phyloP scores from a whole-genome alignment of 176 grass and related monocot genomes.

The Puya raimondii region DNA sequence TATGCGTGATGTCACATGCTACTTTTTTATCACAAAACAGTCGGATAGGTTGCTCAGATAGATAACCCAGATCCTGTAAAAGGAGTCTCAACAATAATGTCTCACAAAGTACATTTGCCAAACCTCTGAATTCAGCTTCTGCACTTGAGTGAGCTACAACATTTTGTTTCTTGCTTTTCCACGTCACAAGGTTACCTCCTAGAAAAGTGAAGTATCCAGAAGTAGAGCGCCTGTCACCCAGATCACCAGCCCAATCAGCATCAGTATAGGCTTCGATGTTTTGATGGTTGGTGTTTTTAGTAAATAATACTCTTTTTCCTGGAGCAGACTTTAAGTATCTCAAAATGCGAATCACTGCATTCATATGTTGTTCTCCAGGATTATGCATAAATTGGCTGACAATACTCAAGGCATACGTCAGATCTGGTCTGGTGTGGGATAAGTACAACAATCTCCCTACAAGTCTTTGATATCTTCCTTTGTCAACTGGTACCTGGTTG shows the following conservation, averaged over 20 bases:
- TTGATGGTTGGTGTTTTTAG: neutral
- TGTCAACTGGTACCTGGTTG: neutral
- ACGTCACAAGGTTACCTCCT: neutral
- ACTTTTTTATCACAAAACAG: neutral
- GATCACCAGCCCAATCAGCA: neutral
- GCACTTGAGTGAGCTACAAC: neutral
- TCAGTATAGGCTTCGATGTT: constrained; percentile 8
- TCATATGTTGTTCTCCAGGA: neutral
- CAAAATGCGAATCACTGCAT: constrained; percentile 6
- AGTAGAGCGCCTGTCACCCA: neutral
- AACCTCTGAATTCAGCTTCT: neutral
- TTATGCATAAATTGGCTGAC: constrained; percentile 10
- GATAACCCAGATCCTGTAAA: neutral
- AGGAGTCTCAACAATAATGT: neutral
- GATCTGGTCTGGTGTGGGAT: constrained; percentile 6
- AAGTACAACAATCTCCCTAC: constrained; percentile 15
- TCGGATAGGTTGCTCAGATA: neutral
- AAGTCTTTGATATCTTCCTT: constrained; percentile 13
- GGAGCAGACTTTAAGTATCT: constrained; percentile 5
- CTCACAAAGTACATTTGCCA: neutral
- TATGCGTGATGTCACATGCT: neutral
- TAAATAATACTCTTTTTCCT: constrained; percentile 3
- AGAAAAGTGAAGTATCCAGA: neutral
- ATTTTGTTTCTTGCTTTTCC: neutral
- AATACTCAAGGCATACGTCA: constrained; percentile 7